phyloP scores from a whole-genome alignment of 306 rosid genomes.

The Castanea crenata region DNA sequence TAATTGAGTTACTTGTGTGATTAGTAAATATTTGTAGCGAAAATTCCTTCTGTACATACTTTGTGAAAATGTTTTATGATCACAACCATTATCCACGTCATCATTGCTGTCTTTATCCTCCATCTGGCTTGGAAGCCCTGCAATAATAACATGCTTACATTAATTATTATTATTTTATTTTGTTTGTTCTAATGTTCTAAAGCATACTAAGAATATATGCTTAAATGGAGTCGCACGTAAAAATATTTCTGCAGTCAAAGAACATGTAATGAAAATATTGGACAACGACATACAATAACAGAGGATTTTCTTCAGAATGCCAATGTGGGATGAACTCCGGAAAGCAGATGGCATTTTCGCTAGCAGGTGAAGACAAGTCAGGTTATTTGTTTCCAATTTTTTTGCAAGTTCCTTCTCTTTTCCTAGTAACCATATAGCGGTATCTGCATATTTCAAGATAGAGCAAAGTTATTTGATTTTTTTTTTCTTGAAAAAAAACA shows the following conservation, averaged over 20 bases:
- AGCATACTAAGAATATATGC: too few species aligned
- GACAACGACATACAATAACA: not conserved
- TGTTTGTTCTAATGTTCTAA: not conserved
- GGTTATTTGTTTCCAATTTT: too few species aligned
- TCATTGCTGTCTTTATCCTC: not conserved
- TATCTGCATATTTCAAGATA: not conserved
- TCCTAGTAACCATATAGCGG: not conserved
- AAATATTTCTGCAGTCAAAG: not conserved
- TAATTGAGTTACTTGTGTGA: too few species aligned
- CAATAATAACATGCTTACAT: not conserved
- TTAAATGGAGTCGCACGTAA: not conserved
- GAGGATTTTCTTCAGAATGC: not conserved
- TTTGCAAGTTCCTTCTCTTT: not conserved
- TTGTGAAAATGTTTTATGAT: not conserved
- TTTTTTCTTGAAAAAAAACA: too few species aligned
- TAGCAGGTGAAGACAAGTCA: not conserved
- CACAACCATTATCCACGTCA: not conserved
- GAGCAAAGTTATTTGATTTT: not conserved
- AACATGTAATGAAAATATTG: too few species aligned
- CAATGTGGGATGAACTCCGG: not conserved
- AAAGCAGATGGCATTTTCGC: conserved; percentile 2
- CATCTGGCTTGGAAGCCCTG: not conserved
- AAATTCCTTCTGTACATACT: not conserved
- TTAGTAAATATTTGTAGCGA: too few species aligned
- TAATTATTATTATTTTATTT: not conserved